phyloP scores from a whole-genome alignment of 345 rosid species.

The Eucalyptus viminalis region DNA sequence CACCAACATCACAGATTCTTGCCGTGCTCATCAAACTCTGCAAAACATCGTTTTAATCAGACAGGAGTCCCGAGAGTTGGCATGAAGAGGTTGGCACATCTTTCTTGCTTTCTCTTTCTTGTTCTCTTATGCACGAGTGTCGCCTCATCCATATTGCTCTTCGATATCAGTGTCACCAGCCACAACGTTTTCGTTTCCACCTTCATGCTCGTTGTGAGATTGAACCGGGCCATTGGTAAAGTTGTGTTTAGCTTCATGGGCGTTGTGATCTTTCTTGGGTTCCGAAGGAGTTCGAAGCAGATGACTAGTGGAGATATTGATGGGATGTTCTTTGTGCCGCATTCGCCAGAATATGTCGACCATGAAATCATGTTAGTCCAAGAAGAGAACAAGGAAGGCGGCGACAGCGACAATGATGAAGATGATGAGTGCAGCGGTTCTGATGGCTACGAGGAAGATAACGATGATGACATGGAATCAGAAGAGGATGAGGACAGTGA shows the following conservation, averaged over 20 bases:
- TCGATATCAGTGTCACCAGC: background rate
- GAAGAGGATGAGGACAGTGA: background rate
- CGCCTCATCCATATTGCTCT: background rate
- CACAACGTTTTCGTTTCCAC: background rate
- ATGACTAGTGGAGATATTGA: background rate
- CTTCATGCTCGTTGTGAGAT: background rate
- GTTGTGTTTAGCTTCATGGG: background rate
- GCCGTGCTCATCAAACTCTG: background rate
- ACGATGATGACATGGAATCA: background rate
- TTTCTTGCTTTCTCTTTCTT: background rate
- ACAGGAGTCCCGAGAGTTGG: background rate
- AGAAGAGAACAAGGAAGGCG: background rate
- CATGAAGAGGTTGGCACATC: background rate
- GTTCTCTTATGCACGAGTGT: background rate
- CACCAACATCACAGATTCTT: background rate
- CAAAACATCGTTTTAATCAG: background rate
- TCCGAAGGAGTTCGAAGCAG: background rate
- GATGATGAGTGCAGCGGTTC: background rate
- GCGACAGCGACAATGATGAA: background rate
- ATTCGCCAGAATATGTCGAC: background rate
- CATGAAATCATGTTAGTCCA: background rate
- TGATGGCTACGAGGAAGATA: background rate
- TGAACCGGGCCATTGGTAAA: background rate
- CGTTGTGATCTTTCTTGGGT: background rate
- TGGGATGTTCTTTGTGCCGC: background rate